Conservation (phyloP, 768 basidiomycete genomes). For the Psilocybe azurescens region DNA sequence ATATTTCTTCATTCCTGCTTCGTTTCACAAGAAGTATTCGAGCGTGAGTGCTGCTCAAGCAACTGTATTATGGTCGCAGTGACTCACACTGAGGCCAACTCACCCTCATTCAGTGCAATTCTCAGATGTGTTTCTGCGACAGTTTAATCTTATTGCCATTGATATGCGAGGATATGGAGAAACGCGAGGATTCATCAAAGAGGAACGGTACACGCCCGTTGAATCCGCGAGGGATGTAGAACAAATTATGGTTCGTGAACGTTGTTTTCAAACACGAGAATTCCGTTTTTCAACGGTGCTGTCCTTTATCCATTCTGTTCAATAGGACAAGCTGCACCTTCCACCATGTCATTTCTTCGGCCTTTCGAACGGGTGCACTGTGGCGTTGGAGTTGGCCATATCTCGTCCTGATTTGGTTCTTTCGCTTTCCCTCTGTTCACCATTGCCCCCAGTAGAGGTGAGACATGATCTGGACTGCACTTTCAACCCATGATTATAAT, state of each 20-base stretch:
- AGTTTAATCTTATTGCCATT: slow-evolving; percentile 42
- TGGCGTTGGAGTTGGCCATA: slow-evolving; percentile 38
- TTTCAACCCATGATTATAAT: not conserved
- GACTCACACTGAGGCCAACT: not conserved
- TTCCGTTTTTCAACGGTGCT: no score
- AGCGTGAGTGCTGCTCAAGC: slow-evolving; percentile 30
- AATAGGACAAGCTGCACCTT: slow-evolving; percentile 35
- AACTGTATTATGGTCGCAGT: not conserved
- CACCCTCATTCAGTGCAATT: slow-evolving; percentile 35
- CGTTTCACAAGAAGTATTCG: slow-evolving; percentile 36
- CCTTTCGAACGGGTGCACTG: slow-evolving; percentile 36
- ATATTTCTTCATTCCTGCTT: slow-evolving; percentile 44
- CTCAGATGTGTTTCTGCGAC: slow-evolving; percentile 36
- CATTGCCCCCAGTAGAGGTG: slow-evolving; percentile 38
- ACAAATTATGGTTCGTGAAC: slow-evolving; percentile 35
- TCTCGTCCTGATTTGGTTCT: slow-evolving; percentile 34
- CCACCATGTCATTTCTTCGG: slow-evolving; percentile 42
- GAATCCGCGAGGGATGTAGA: slow-evolving; percentile 37
- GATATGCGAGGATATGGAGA: slow-evolving; percentile 40
- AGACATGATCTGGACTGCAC: slow-evolving; percentile 1
- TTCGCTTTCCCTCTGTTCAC: slow-evolving; percentile 43
- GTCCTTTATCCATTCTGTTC: not conserved
- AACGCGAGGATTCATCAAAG: slow-evolving; percentile 31
- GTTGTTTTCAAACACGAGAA: not conserved
- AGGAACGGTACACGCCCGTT: slow-evolving; percentile 30